These are phyloP conservation scores for Lasiodiplodia hormozganensis DNA, from an alignment of 2,329 filamentous ascomycete species.

Conservation along the genomic window DNA sequence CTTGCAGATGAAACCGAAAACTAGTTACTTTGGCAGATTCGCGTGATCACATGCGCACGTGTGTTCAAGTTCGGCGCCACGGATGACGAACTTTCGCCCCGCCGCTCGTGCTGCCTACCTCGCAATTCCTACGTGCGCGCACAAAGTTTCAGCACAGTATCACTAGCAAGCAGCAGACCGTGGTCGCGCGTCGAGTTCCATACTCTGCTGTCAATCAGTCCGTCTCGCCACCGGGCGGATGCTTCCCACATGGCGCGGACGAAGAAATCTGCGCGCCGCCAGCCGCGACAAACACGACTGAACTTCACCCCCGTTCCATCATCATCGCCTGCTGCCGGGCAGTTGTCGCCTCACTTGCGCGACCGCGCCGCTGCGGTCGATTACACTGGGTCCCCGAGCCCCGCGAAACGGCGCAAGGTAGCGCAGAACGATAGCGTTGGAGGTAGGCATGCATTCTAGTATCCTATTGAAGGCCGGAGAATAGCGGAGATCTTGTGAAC, in stretches of 20 bases:
- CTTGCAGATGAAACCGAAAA: background rate
- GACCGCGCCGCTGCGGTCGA: constrained; percentile 44
- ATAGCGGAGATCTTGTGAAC: background rate
- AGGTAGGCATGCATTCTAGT: constrained; percentile 10
- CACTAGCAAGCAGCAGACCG: background rate
- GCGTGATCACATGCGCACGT: constrained; percentile 1
- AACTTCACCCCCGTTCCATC: constrained; percentile 52
- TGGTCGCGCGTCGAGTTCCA: background rate
- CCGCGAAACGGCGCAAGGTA: constrained; percentile 37
- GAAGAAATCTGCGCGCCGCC: constrained; percentile 1
- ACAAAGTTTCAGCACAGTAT: background rate
- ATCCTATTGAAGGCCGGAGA: background rate
- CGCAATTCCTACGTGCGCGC: background rate
- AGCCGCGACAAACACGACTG: constrained; percentile 50
- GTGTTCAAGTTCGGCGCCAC: constrained; percentile 1
- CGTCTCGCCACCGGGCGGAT: no score
- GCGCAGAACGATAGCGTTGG: constrained; percentile 13
- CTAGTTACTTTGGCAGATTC: background rate
- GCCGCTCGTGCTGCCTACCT: background rate
- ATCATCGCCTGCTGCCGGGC: constrained; percentile 46
- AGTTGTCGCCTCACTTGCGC: constrained; percentile 42
- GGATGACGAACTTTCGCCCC: constrained; percentile 5
- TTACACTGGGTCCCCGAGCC: constrained; percentile 37
- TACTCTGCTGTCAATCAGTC: background rate
- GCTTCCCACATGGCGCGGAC: background rate